phyloP scores from a whole-genome alignment of 306 rosid species.

The Spatholobus suberectus region DNA sequence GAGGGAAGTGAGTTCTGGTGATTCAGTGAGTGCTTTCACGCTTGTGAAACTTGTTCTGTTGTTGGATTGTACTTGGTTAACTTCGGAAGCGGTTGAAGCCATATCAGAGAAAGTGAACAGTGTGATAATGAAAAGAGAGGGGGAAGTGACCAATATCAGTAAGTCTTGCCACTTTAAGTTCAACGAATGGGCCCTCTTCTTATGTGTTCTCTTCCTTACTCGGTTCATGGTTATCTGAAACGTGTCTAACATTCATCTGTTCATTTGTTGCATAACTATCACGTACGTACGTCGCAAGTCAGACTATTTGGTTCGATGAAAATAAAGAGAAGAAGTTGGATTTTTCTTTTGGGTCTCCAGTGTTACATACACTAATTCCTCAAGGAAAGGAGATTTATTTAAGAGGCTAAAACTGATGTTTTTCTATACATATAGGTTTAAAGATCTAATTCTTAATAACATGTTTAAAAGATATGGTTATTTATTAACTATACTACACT shows the following conservation, averaged over 20 bases:
- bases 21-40: constrained; percentile 49
- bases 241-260: not conserved
- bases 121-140: not conserved
- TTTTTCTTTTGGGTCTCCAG: too few relatives aligned
- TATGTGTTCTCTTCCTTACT: not conserved
- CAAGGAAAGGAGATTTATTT: too few relatives aligned
- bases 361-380: too few relatives aligned
- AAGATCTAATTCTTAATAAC: too few relatives aligned
- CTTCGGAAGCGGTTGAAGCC: constrained; percentile 37
- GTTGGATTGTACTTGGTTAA: constrained; percentile 15
- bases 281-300: not conserved
- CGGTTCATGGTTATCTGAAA: constrained; percentile 26
- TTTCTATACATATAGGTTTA: too few relatives aligned
- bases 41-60: constrained; percentile 28
- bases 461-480: too few relatives aligned
- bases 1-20: constrained; percentile 47
- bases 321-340: not conserved
- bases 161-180: not conserved
- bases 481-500: too few relatives aligned
- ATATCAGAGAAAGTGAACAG: not conserved
- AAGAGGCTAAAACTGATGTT: too few relatives aligned
- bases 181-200: not conserved
- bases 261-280: not conserved
- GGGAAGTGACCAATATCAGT: not conserved
- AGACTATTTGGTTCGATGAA: not conserved